Percentiles rank a stretch among this genome's conserved stretches.
Evolutionary conservation across 768 basidiomycete genomes (phyloP).

Genomic region (Glaciozyma antarctica): DNA sequence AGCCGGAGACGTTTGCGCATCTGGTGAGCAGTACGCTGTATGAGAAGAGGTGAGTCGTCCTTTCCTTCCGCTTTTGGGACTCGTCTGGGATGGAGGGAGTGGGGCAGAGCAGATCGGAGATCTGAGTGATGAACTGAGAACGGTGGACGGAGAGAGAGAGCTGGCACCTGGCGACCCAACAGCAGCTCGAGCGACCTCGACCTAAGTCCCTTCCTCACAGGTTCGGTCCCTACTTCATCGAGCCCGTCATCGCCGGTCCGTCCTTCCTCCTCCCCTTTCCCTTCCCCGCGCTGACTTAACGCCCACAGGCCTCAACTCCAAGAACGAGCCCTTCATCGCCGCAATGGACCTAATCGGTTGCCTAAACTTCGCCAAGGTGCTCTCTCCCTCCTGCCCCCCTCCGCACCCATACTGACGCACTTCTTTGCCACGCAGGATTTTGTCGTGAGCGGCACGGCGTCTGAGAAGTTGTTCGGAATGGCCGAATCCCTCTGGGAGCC

Average conservation of each 20-base stretch:
- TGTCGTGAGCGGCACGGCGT: slow-evolving; percentile 87
- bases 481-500: slow-evolving; percentile 99
- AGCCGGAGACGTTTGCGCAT: slow-evolving; percentile 90
- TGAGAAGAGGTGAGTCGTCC: slow-evolving; percentile 56
- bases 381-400: background rate
- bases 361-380: slow-evolving; percentile 70
- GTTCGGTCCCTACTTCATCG: slow-evolving; percentile 92
- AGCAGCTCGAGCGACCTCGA: background rate
- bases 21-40: slow-evolving; percentile 92
- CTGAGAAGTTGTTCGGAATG: slow-evolving; percentile 85
- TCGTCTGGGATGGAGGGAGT: background rate
- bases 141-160: too few species aligned
- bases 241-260: slow-evolving; percentile 84
- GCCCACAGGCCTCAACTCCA: slow-evolving; percentile 42
- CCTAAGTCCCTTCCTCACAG: slow-evolving; percentile 10
- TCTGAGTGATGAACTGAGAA: too few species aligned
- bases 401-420: background rate
- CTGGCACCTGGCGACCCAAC: background rate
- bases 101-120: background rate
- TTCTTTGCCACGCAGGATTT: slow-evolving; percentile 55
- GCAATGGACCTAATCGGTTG: slow-evolving; percentile 90
- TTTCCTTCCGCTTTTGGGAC: background rate
- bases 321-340: slow-evolving; percentile 82
- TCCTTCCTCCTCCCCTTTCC: background rate
- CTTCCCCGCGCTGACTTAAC: slow-evolving; percentile 35